A percentile compares a stretch with the other conserved stretches of the same genome.
Conservation (phyloP, 805 yeast species). For the Barnettozyma californica region DNA sequence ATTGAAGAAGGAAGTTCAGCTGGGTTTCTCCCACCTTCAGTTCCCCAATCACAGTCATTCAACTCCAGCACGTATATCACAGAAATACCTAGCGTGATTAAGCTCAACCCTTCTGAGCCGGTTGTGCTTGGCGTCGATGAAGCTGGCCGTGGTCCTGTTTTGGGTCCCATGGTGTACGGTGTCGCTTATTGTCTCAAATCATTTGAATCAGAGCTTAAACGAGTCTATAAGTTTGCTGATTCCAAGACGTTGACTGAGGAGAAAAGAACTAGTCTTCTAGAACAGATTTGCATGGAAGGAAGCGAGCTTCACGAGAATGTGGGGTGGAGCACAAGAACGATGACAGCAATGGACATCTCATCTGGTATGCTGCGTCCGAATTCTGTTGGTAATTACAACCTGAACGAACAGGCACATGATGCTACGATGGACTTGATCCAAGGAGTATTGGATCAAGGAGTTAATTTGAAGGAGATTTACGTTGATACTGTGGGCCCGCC, state of each 20-base stretch:
- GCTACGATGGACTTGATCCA: conserved; percentile 79
- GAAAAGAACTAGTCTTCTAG: conserved; percentile 57
- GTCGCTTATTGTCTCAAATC: conserved; percentile 65
- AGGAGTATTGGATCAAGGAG: conserved; percentile 54
- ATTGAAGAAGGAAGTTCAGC: background rate
- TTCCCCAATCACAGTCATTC: conserved; percentile 27
- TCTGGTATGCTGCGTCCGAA: conserved; percentile 78
- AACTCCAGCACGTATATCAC: conserved; percentile 46
- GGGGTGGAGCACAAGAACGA: conserved; percentile 84
- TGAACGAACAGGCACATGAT: conserved; percentile 96
- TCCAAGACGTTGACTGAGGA: conserved; percentile 81
- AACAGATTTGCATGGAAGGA: conserved; percentile 43
- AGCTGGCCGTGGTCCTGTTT: conserved; percentile 97
- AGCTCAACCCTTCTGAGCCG: conserved; percentile 30
- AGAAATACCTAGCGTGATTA: conserved; percentile 39
- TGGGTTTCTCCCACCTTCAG: conserved; percentile 32
- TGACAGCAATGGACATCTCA: conserved; percentile 84
- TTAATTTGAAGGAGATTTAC: conserved; percentile 64
- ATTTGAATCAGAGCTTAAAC: conserved; percentile 42
- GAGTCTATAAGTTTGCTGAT: conserved; percentile 81
- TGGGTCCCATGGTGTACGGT: conserved; percentile 98
- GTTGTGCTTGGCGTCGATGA: conserved; percentile 87
- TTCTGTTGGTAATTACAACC: conserved; percentile 46
- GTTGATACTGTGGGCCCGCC: conserved; percentile 99
- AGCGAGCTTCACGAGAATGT: conserved; percentile 48